Percentiles rank a stretch among this genome's conserved stretches.
Evolutionary conservation across 306 rosid species (phyloP).

Genomic region (Fragaria iinumae): DNA sequence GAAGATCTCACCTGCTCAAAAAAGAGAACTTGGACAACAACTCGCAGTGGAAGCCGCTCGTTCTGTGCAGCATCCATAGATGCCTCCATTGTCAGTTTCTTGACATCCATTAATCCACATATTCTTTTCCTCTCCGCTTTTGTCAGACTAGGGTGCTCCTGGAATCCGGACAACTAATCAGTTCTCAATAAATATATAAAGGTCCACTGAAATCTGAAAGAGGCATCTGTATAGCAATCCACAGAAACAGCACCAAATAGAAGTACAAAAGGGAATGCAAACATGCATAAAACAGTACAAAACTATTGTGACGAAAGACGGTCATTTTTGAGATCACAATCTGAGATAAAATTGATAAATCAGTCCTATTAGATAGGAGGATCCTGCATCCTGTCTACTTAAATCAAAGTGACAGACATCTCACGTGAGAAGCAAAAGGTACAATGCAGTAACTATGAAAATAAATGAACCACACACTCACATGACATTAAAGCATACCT

Average conservation of each 20-base stretch:
- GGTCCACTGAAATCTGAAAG: not conserved
- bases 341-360: not conserved
- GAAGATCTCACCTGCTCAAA: constrained; percentile 83
- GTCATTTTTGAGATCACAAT: not conserved
- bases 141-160: constrained; percentile 72
- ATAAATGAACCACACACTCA: not conserved
- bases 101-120: constrained; percentile 74
- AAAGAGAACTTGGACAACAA: constrained; percentile 84
- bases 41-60: constrained; percentile 88
- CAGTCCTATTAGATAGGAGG: not conserved
- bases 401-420: not conserved
- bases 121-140: constrained; percentile 76
- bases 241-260: not conserved
- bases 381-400: not conserved
- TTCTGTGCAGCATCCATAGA: constrained; percentile 91
- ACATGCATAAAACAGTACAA: not conserved
- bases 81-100: constrained; percentile 64
- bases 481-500: constrained; percentile 48
- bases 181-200: not conserved
- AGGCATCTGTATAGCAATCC: not conserved
- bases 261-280: not conserved
- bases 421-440: not conserved
- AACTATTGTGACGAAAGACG: not conserved
- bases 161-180: constrained; percentile 26
- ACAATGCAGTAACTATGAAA: not conserved